Evolutionary conservation across 2,329 filamentous ascomycete genomes (phyloP).

Genomic region (Tolypocladium ophioglossoides): DNA sequence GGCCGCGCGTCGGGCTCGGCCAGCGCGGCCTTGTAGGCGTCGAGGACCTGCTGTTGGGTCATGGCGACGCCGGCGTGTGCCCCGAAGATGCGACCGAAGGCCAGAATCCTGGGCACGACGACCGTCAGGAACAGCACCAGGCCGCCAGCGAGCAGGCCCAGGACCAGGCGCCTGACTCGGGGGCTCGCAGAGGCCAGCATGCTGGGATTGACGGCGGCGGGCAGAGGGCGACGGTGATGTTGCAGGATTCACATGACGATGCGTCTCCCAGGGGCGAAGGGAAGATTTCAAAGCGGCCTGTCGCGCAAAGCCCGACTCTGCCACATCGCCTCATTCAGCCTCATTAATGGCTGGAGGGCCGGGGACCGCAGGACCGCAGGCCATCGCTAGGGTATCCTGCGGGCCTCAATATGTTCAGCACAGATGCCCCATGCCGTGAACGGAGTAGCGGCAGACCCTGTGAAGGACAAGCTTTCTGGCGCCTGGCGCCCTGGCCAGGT

Average conservation of each 20-base stretch:
- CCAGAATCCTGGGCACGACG: not conserved
- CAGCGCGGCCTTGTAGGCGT: not conserved
- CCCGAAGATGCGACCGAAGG: slow-evolving; percentile 1
- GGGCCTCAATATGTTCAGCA: not conserved
- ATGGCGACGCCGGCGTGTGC: slow-evolving; percentile 2
- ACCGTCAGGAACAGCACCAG: not conserved
- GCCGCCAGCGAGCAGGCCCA: not conserved
- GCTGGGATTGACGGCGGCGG: not conserved
- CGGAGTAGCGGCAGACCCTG: too few species aligned
- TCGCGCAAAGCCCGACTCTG: too few species aligned
- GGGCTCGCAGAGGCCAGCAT: not conserved
- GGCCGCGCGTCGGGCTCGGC: not conserved
- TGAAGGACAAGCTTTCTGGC: not conserved
- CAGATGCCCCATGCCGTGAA: not conserved
- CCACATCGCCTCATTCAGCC: too few species aligned
- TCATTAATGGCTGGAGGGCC: too few species aligned
- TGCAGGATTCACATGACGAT: not conserved
- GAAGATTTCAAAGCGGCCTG: not conserved
- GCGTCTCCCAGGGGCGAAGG: not conserved
- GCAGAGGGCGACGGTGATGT: not conserved
- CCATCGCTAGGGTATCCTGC: too few species aligned
- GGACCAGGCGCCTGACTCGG: not conserved
- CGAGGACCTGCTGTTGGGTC: slow-evolving; percentile 1
- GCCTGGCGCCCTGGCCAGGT: not conserved
- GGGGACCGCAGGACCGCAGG: too few species aligned